phyloP scores from a whole-genome alignment of 257 asterid species.

The Jacaranda mimosifolia region DNA sequence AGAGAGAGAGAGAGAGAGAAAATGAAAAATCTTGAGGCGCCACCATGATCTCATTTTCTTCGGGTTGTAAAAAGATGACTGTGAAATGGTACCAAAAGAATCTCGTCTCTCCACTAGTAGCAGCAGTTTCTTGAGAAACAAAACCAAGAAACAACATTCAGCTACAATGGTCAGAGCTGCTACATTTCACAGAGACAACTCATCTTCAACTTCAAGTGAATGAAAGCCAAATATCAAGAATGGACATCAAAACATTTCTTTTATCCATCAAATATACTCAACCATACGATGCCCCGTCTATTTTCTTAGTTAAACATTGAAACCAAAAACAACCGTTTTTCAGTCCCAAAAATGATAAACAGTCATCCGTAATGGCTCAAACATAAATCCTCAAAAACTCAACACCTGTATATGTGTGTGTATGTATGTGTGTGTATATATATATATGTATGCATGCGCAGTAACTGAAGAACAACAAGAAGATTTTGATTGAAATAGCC shows the following conservation, averaged over 20 bases:
- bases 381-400: too few relatives aligned
- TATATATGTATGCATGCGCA: too few relatives aligned
- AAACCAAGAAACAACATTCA: background rate
- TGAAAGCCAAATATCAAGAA: background rate
- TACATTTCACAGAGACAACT: background rate
- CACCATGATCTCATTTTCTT: background rate
- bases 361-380: too few relatives aligned
- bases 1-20: too few relatives aligned
- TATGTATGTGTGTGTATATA: too few relatives aligned
- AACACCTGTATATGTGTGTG: too few relatives aligned
- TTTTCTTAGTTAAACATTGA: background rate
- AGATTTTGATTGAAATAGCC: too few relatives aligned
- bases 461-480: too few relatives aligned
- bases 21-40: background rate
- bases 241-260: background rate
- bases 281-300: background rate
- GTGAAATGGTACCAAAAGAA: background rate
- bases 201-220: background rate
- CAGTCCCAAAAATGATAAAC: too few relatives aligned
- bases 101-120: background rate
- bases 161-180: background rate
- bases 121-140: background rate
- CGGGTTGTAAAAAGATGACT: background rate
- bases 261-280: background rate
- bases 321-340: too few relatives aligned